Conservation (phyloP, 2,329 filamentous ascomycete genomes). For the Ophioceras dolichostomum region DNA sequence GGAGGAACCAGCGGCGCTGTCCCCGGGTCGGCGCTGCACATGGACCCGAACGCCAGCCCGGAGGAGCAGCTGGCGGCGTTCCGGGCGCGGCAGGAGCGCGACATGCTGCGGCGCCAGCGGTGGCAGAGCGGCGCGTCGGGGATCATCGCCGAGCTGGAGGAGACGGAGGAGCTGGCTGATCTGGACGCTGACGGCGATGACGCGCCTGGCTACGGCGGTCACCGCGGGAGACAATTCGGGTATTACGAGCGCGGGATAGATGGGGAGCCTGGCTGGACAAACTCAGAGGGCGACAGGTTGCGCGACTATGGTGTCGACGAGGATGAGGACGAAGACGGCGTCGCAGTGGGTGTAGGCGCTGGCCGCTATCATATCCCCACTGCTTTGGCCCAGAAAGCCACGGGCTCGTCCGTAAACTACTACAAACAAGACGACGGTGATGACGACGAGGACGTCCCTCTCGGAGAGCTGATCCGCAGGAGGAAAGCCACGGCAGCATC, state of each 20-base stretch:
- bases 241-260: constrained; percentile 19
- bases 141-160: constrained; percentile 37
- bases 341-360: too few species aligned
- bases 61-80: constrained; percentile 38
- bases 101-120: constrained; percentile 22
- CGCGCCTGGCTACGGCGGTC: constrained; percentile 11
- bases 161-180: constrained; percentile 44
- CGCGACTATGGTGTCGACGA: constrained; percentile 73
- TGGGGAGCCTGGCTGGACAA: constrained; percentile 54
- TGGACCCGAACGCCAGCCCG: constrained; percentile 18
- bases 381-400: too few species aligned
- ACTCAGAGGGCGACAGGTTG: constrained; percentile 62
- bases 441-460: constrained; percentile 49
- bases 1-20: too few species aligned
- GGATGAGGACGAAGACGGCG: constrained; percentile 26
- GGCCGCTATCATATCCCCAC: too few species aligned
- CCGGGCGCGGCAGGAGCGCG: constrained; percentile 32
- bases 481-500: constrained; percentile 25
- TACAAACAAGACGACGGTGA: constrained; percentile 9
- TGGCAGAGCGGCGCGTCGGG: constrained; percentile 15
- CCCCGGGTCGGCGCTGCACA: background rate
- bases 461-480: constrained; percentile 53
- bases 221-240: too few species aligned
- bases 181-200: constrained; percentile 26
- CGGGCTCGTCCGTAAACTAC: too few species aligned